Percentiles rank a stretch among this genome's conserved stretches.
These are phyloP conservation scores for Citrus inodora DNA, from an alignment of 345 rosid genomes.

Conservation along the genomic window DNA sequence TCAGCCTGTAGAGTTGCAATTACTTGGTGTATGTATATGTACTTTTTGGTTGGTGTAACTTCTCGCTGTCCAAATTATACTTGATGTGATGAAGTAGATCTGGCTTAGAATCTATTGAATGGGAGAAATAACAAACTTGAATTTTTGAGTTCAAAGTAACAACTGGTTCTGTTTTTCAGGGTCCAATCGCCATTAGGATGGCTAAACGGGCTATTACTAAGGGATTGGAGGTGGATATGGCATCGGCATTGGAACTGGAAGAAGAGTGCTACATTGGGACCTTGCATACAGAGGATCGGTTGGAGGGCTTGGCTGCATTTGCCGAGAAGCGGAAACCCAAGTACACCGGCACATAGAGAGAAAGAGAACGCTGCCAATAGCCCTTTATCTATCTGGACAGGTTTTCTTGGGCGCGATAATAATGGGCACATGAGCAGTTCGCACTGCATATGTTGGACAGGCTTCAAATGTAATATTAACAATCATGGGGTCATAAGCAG, in stretches of 20 bases:
- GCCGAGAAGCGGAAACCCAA: conserved; percentile 82
- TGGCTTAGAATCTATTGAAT: not conserved
- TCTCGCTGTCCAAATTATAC: not conserved
- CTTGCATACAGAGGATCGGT: conserved; percentile 67
- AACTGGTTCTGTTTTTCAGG: conserved; percentile 34
- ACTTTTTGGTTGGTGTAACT: not conserved
- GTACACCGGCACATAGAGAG: conserved; percentile 45
- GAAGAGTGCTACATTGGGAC: conserved; percentile 63
- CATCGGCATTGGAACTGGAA: conserved; percentile 66
- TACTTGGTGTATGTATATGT: not conserved
- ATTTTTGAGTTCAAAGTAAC: not conserved
- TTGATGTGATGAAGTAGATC: not conserved
- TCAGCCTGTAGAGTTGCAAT: not conserved
- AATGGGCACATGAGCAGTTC: not conserved
- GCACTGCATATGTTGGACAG: not conserved
- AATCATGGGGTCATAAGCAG: not conserved
- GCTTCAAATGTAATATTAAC: not conserved
- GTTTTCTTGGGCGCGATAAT: not conserved
- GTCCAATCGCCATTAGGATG: conserved; percentile 78
- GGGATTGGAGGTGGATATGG: conserved; percentile 59
- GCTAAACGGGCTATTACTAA: conserved; percentile 74
- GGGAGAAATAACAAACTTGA: not conserved
- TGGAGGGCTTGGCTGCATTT: conserved; percentile 90
- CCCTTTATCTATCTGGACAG: not conserved
- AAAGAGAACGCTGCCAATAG: not conserved